These are phyloP conservation scores for Crithidia acanthocephali DNA, from an alignment of 208 protist genomes.

Conservation along the genomic window DNA sequence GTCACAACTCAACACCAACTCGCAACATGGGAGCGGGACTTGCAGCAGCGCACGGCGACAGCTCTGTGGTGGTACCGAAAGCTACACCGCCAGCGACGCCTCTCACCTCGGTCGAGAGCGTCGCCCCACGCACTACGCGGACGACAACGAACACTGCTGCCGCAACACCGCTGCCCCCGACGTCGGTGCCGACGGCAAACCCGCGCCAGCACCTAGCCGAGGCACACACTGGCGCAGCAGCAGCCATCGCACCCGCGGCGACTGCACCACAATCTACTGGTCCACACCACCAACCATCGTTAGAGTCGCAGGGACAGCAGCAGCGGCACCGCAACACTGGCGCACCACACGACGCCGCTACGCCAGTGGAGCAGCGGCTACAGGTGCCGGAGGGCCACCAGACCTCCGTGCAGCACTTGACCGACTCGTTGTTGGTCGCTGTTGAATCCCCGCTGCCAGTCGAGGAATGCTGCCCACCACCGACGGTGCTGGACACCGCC, in stretches of 20 bases:
- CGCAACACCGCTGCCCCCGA: conserved; percentile 18
- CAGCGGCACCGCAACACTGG: not conserved
- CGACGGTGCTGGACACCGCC: conserved; percentile 1
- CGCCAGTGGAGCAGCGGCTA: not conserved
- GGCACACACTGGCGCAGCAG: not conserved
- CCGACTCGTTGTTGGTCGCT: not conserved
- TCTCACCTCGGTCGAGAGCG: conserved; percentile 15
- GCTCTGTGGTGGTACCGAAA: not conserved
- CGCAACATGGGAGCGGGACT: conserved; percentile 12
- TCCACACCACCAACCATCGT: conserved; percentile 24
- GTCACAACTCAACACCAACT: not conserved
- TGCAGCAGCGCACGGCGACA: not conserved
- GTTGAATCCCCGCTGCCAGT: not conserved
- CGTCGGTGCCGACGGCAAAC: conserved; percentile 20
- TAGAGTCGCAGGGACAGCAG: conserved; percentile 6
- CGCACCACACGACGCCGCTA: not conserved
- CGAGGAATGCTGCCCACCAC: conserved; percentile 1
- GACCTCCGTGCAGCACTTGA: not conserved
- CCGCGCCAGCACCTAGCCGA: conserved; percentile 28
- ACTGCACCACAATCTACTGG: not conserved
- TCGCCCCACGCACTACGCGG: not conserved
- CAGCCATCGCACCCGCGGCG: not conserved
- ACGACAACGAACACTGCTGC: not conserved
- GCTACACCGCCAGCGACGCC: not conserved
- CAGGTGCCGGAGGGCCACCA: not conserved